phyloP scores from a whole-genome alignment of 225 moss, liverwort and hornwort species.

The Pseudisothecium myosuroides region DNA sequence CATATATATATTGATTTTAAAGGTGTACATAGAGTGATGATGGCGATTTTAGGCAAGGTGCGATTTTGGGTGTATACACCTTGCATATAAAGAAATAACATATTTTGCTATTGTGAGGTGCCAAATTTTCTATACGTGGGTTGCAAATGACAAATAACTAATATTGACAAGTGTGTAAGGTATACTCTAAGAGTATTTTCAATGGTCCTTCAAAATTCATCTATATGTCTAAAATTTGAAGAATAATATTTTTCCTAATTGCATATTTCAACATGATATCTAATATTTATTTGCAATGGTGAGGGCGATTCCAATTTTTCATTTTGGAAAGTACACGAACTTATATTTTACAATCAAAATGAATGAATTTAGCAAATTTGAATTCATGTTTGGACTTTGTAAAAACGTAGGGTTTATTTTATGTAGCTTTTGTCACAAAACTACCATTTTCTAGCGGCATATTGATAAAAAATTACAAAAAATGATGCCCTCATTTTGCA shows the following conservation, averaged over 20 bases:
- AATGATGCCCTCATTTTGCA: neutral
- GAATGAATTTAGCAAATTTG: neutral
- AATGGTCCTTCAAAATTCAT: neutral
- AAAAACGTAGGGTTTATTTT: neutral
- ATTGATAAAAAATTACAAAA: neutral
- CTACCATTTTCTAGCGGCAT: neutral
- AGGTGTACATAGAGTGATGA: neutral
- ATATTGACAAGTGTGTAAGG: neutral
- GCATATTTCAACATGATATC: neutral
- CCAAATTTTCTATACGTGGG: neutral
- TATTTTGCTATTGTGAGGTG: neutral
- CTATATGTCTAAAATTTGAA: neutral
- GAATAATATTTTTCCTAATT: neutral
- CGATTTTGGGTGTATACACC: rapidly evolving
- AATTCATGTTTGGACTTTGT: neutral
- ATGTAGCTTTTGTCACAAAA: too few species aligned
- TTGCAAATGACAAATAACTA: neutral
- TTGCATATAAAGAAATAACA: neutral
- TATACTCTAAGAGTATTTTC: neutral
- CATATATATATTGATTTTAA: too few species aligned
- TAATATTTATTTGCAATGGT: neutral
- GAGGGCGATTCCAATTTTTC: rapidly evolving
- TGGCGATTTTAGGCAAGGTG: neutral
- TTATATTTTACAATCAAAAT: neutral
- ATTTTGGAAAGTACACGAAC: rapidly evolving